Base-by-base conservation (phyloP, 2,329 filamentous ascomycete species). In the Graphilbum sp. region DNA sequence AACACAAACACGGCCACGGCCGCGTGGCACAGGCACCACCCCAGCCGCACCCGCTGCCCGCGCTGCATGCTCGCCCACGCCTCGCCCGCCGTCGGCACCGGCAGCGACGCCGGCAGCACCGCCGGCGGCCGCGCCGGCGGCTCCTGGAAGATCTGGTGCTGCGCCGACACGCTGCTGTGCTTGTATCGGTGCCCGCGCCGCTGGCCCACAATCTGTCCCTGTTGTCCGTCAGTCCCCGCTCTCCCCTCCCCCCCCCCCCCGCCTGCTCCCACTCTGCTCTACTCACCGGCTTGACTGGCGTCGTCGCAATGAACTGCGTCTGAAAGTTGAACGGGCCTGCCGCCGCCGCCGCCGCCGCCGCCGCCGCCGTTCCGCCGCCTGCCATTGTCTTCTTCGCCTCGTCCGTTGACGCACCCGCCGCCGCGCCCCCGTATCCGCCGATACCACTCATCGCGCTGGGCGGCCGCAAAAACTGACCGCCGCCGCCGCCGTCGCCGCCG, bases 141-240 rank as follows among this genome's bases (percentile, higher is more conserved):
- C 55, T 95, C 86, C 49, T 92, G 83, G 58, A 96, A 94, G 57
- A 96, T 92, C 57, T 95, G 87, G 55, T 96, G 87, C 50, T 78
- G 74, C 8, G 74, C 63, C 17, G 84, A 93, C 41, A 98, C 80
- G 54, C 84, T 93, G 55, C 83, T 92, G 62, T 96, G 88, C 55
- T 95, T 94, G 68, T 98, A 98, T 56, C 90, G 86, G 63, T 98
- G 90, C 45, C 90, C 90, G 43, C 88, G 79, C 47, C 90, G 76
- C 58, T 94, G 84, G 45, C 87, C 87, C 45, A 95, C 75, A 49
- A 85, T 88, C 79, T 92, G 56, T 29, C 12, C n/a, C n/a, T n/a
- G n/a, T n/a, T n/a, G n/a, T n/a, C n/a, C n/a, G n/a, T n/a, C n/a
- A n/a, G n/a, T n/a, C n/a, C n/a, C n/a, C n/a, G n/a, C n/a, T n/a